Conservation (phyloP, 2,329 filamentous ascomycete species). For the Monosporascus sp. region DNA sequence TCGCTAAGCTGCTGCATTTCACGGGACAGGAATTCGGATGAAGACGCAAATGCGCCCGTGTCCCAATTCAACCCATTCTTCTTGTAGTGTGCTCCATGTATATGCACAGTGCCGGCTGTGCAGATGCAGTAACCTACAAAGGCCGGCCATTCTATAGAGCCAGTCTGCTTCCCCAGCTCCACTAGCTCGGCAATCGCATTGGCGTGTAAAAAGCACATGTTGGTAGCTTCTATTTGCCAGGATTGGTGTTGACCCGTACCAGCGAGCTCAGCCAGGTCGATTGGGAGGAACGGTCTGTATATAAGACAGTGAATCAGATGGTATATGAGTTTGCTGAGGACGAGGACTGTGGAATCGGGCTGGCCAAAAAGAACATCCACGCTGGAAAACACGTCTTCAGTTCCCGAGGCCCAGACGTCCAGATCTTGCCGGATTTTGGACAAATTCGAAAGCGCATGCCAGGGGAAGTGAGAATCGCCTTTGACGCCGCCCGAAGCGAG, state of each 20-base stretch:
- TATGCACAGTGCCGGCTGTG: constrained; percentile 81
- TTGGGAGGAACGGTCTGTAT: constrained; percentile 80
- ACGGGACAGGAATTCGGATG: constrained; percentile 64
- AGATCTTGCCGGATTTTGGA: constrained; percentile 83
- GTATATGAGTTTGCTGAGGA: constrained; percentile 81
- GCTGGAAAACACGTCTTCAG: constrained; percentile 72
- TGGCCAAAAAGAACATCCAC: constrained; percentile 72
- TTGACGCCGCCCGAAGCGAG: constrained; percentile 81
- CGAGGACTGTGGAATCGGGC: constrained; percentile 69
- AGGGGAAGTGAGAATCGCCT: constrained; percentile 85
- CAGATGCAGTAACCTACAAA: constrained; percentile 85
- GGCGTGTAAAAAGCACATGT: constrained; percentile 79
- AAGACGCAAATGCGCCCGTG: constrained; percentile 58
- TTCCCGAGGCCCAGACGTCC: constrained; percentile 79
- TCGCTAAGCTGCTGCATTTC: constrained; percentile 78
- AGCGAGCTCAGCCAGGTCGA: constrained; percentile 75
- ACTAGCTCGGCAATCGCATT: constrained; percentile 83
- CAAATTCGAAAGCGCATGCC: constrained; percentile 79
- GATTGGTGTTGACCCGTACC: constrained; percentile 80
- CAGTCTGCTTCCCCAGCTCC: constrained; percentile 69
- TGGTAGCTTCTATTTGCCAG: constrained; percentile 89
- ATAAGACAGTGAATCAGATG: constrained; percentile 83
- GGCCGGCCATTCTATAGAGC: constrained; percentile 75
- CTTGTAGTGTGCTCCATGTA: constrained; percentile 78
- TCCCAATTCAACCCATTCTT: constrained; percentile 42